phyloP scores from a whole-genome alignment of 1,284 basidiomycete genomes.

The Ustilago cynodontis region DNA sequence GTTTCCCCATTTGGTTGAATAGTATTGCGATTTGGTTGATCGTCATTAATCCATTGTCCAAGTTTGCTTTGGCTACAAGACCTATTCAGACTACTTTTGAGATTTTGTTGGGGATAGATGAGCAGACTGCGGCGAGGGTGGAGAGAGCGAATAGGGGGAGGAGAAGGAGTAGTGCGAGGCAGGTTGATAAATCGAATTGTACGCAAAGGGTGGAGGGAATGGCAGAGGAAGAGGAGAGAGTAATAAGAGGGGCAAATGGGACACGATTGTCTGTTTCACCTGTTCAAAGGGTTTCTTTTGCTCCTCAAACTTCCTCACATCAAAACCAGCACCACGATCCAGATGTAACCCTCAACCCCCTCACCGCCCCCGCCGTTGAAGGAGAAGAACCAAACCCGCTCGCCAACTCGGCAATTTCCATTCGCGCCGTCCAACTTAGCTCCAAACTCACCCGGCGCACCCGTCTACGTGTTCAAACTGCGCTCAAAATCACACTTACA shows the following conservation, averaged over 20 bases:
- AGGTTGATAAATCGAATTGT: constrained; percentile 4
- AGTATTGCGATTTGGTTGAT: constrained; percentile 87
- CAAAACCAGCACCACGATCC: not conserved
- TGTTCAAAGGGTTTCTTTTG: constrained; percentile 41
- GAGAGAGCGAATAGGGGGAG: constrained; percentile 5
- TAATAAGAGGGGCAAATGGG: constrained; percentile 11
- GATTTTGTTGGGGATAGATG: constrained; percentile 61
- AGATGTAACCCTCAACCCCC: not conserved
- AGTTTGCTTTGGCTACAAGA: constrained; percentile 86
- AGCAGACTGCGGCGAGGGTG: constrained; percentile 29
- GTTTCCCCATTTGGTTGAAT: constrained; percentile 82
- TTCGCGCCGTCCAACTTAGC: constrained; percentile 34
- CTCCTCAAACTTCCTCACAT: not conserved
- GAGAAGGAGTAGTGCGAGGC: constrained; percentile 17
- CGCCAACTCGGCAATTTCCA: constrained; percentile 45
- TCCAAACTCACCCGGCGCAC: constrained; percentile 25
- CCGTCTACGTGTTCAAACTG: constrained; percentile 16
- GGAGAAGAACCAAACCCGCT: constrained; percentile 46
- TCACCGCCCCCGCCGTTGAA: no score
- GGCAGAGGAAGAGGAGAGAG: not conserved
- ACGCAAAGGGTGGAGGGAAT: not conserved
- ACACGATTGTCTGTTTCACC: constrained; percentile 39
- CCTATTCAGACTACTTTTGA: constrained; percentile 73
- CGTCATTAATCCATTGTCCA: constrained; percentile 80
- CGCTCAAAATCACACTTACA: constrained; percentile 53